phyloP scores from a whole-genome alignment of 139 green algal species.

The Micractinium conductrix region DNA sequence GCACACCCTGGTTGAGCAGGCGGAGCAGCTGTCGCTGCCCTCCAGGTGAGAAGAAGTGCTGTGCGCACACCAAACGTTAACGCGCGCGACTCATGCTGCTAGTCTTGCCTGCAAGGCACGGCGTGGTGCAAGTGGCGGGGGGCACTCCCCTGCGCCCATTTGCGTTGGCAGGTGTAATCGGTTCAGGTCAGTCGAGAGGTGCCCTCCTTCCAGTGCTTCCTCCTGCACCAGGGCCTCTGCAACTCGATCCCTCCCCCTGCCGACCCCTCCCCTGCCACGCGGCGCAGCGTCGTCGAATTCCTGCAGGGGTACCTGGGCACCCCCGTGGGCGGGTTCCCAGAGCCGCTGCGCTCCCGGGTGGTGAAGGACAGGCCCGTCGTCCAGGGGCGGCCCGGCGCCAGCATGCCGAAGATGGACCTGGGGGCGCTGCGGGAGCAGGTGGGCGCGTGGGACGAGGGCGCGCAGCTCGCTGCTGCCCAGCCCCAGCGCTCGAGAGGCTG shows the following conservation, averaged over 20 bases:
- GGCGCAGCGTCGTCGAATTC: conserved; percentile 85
- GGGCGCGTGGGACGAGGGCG: too few species aligned
- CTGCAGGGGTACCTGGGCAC: conserved; percentile 76
- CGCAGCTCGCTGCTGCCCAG: too few species aligned
- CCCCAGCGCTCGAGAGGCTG: too few species aligned
- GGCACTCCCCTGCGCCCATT: too few species aligned
- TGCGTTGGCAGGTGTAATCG: too few species aligned
- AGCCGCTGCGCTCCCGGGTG: conserved; percentile 79
- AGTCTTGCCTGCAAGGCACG: too few species aligned
- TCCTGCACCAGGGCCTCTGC: too few species aligned
- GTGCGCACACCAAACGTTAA: too few species aligned
- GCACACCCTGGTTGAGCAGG: conserved; percentile 76
- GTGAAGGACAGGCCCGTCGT: conserved; percentile 60
- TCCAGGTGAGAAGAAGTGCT: conserved; percentile 41
- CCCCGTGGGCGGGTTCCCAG: conserved; percentile 82
- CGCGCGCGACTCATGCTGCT: too few species aligned
- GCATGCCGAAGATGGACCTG: background rate
- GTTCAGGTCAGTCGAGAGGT: too few species aligned
- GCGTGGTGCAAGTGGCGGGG: too few species aligned
- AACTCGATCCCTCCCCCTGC: background rate
- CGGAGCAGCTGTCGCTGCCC: conserved; percentile 84
- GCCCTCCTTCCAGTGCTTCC: too few species aligned
- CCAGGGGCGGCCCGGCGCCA: conserved; percentile 4
- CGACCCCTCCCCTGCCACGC: background rate
- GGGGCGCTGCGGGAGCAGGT: background rate